These are phyloP conservation scores for Trichoderma sp. DNA, from an alignment of 2,329 filamentous ascomycete species.

Conservation along the genomic window DNA sequence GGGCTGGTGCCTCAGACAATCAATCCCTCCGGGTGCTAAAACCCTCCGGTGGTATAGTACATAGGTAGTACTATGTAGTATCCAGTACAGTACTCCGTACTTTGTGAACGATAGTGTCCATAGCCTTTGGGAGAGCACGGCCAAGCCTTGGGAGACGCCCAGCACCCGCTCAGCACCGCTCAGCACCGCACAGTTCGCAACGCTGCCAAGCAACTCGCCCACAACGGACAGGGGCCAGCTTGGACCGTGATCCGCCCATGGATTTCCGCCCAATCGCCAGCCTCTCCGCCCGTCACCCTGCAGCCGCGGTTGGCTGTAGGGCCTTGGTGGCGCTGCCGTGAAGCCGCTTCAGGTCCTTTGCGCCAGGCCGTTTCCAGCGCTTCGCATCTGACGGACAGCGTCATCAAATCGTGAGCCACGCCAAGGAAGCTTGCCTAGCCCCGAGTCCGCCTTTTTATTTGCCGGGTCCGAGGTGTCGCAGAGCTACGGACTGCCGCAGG, in stretches of 20 bases:
- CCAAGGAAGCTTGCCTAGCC: background rate
- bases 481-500: background rate
- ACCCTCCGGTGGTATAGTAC: too few species aligned
- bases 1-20: too few species aligned
- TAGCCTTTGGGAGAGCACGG: too few species aligned
- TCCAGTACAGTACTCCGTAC: too few species aligned
- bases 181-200: too few species aligned
- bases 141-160: too few species aligned
- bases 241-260: background rate
- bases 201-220: background rate
- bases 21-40: too few species aligned
- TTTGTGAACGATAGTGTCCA: too few species aligned
- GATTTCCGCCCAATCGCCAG: background rate
- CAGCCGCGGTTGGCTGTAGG: background rate
- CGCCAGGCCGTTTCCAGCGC: background rate
- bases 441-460: background rate
- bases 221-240: background rate
- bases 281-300: background rate
- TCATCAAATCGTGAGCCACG: background rate
- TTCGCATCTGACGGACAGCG: background rate
- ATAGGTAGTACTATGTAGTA: too few species aligned
- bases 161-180: too few species aligned
- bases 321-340: background rate
- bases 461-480: background rate
- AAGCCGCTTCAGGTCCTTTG: background rate